Percentiles rank a stretch among this genome's conserved stretches.
Conservation (phyloP, 192 early-diverging fungal genomes). For the Coemansia sp. region DNA sequence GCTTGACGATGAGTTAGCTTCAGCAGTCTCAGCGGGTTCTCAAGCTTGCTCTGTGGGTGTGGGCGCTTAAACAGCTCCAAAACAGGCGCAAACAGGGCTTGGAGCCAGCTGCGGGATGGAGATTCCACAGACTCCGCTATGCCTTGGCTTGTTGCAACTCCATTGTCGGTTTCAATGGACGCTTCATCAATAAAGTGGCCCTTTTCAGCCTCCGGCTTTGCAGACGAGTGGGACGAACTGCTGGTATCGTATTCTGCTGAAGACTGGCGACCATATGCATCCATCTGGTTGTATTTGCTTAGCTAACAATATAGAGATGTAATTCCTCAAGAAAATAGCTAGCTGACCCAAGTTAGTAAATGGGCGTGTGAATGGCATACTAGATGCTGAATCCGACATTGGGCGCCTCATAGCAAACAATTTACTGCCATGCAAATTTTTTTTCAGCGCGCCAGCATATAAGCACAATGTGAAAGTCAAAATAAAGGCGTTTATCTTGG, state of each 20-base stretch:
- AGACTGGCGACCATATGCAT: no score
- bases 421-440: not conserved
- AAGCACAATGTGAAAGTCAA: not conserved
- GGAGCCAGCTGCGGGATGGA: not conserved
- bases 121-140: not conserved
- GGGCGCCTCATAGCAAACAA: not conserved
- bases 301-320: no score
- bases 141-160: not conserved
- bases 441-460: not conserved
- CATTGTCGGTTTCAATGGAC: constrained; percentile 6
- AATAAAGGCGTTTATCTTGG: constrained; percentile 10
- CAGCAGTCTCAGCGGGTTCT: constrained; percentile 37
- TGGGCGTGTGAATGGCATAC: constrained; percentile 2
- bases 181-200: constrained; percentile 1
- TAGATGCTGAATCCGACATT: no score
- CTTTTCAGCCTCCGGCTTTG: not conserved
- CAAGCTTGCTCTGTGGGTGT: constrained; percentile 19
- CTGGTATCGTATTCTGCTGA: no score
- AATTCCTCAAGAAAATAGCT: no score
- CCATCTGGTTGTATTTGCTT: no score
- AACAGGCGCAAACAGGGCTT: constrained; percentile 10
- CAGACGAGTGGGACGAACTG: no score
- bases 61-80: constrained; percentile 36
- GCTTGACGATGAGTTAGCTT: constrained; percentile 38
- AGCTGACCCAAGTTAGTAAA: no score